Evolutionary conservation across 352 stramenopile species (phyloP), one percentile per base, ranked within the genome.

Genomic region (Phytophthora agathidicida): DNA sequence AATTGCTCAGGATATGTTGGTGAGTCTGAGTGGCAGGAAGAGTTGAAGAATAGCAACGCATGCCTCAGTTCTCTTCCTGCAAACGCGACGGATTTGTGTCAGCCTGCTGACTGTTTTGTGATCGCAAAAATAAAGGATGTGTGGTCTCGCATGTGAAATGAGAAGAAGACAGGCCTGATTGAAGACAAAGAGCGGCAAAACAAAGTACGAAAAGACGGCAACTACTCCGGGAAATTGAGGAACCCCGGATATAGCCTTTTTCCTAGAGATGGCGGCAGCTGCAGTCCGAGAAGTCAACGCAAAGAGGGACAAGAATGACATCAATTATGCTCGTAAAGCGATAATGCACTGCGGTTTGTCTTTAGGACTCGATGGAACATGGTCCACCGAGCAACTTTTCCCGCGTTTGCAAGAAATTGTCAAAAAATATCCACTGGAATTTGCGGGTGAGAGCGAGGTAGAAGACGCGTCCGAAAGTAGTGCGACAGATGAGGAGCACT

Each of bases 41-140:
- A 60, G 20, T 26, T 65, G 2, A 4, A 10, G 2, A 4, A 38
- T 28, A 9, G 58, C 5, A 63, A 68, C 10, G 28, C 57, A 3
- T 19, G 27, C 10, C 52, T 64, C 14, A 17, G 9, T 3, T 70
- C 36, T n/a, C 26, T 68, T 3, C 63, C 56, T 19, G 7, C n/a
- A n/a, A 60, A 62, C 16, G 43, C 55, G 3, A 67, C 54, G 1
- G 55, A 68, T 37, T 33, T 72, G 22, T 68, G 48, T 19, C 62
- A 74, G 7, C 47, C 60, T n/a, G 46, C 56, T 14, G 59, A 70
- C 31, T 75, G 51, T 3, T 78, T 75, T 56, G 56, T 78, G 3
- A 67, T 77, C 19, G n/a, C 41, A 1, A 71, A 72, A 20, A 59
- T 72, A 7, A 73, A 71, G 26, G 54, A 65, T 42, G 52, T 36